phyloP scores from a whole-genome alignment of 1,139 yeast genomes.

The Pichia sp. region DNA sequence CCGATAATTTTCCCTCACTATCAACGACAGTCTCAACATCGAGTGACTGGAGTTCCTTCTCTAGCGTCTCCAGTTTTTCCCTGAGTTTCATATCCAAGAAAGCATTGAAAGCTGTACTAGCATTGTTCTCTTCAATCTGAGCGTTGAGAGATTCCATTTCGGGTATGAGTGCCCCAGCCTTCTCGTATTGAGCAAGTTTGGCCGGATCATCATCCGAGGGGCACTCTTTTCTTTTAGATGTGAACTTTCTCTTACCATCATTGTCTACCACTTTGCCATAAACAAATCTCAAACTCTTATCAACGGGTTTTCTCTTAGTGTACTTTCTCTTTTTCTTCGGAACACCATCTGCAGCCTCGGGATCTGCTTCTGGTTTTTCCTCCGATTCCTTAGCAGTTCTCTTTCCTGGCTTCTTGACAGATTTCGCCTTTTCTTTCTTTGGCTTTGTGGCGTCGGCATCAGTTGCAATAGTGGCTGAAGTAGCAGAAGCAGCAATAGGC shows the following conservation, averaged over 20 bases:
- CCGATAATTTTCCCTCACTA: not conserved
- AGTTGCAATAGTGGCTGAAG: not conserved
- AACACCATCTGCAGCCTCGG: not conserved
- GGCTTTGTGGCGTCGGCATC: not conserved
- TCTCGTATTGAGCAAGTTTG: not conserved
- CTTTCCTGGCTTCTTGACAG: too few species aligned
- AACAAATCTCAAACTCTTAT: constrained; percentile 10
- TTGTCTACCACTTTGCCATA: constrained; percentile 7
- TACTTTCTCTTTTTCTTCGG: constrained; percentile 8
- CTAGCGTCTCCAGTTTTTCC: constrained; percentile 9
- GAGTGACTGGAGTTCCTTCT: constrained; percentile 2
- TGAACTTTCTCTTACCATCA: constrained; percentile 3
- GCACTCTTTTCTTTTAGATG: constrained; percentile 3
- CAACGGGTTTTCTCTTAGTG: constrained; percentile 3
- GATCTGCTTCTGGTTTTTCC: too few species aligned
- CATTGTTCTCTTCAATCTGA: constrained; percentile 9
- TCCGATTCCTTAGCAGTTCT: too few species aligned
- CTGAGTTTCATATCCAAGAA: constrained; percentile 13
- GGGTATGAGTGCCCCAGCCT: not conserved
- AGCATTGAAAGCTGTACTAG: constrained; percentile 10
- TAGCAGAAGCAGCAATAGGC: not conserved
- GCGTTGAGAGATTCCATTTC: not conserved
- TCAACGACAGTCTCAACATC: not conserved
- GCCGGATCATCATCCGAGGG: not conserved
- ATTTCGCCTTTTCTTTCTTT: too few species aligned